Evolutionary conservation across 2,329 filamentous ascomycete genomes (phyloP).

Genomic region (Clathrospora elynae): DNA sequence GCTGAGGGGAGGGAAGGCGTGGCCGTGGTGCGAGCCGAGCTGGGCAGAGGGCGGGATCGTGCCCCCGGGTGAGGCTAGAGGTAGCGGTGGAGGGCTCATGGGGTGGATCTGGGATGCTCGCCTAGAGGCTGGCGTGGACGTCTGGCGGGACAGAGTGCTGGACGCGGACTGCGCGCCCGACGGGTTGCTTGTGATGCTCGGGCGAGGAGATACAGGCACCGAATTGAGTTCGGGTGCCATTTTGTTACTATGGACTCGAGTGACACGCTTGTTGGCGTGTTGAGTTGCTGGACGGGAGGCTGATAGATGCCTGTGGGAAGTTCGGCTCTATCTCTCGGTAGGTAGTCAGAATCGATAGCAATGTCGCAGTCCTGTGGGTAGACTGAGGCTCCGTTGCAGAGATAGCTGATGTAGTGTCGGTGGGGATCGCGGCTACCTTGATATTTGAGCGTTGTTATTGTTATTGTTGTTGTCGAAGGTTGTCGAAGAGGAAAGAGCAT

Average conservation of each 20-base stretch:
- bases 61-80: slow-evolving; percentile 47
- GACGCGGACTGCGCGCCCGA: slow-evolving; percentile 32
- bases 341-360: slow-evolving; percentile 3
- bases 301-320: slow-evolving; percentile 2
- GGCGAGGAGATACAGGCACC: slow-evolving; percentile 47
- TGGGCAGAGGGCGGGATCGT: slow-evolving; percentile 27
- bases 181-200: slow-evolving; percentile 24
- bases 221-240: slow-evolving; percentile 59
- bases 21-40: slow-evolving; percentile 31
- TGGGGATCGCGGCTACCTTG: slow-evolving; percentile 12
- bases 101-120: slow-evolving; percentile 51
- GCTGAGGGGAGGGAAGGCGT: slow-evolving; percentile 46
- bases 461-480: slow-evolving; percentile 7
- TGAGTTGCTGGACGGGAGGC: slow-evolving; percentile 1
- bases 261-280: slow-evolving; percentile 12
- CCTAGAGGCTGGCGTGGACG: slow-evolving; percentile 30
- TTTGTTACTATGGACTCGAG: slow-evolving; percentile 10
- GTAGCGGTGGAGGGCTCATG: slow-evolving; percentile 55
- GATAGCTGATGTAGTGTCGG: slow-evolving; percentile 6
- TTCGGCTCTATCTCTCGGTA: neutral
- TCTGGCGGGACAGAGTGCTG: slow-evolving; percentile 31
- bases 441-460: slow-evolving; percentile 6
- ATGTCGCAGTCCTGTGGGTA: slow-evolving; percentile 1
- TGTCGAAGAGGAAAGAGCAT: slow-evolving; percentile 15
- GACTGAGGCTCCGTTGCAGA: neutral